Conservation (phyloP, 2,329 filamentous ascomycete species). For the Acrocalymma vagum region DNA sequence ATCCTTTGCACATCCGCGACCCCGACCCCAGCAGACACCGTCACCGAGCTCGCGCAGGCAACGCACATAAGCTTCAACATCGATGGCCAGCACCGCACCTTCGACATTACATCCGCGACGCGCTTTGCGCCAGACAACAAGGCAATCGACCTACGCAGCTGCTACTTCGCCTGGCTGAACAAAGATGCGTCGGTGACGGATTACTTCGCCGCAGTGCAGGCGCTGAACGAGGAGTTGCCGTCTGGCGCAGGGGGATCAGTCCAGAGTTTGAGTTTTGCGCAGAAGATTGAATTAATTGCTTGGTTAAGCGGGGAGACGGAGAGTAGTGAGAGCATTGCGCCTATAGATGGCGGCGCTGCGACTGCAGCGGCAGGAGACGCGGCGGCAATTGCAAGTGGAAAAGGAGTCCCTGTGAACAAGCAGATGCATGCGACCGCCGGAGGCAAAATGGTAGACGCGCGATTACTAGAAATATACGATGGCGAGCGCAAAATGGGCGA, state of each 20-base stretch:
- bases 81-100: constrained; percentile 64
- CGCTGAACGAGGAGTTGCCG: constrained; percentile 79
- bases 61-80: constrained; percentile 71
- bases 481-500: constrained; percentile 92
- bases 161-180: constrained; percentile 96
- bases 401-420: constrained; percentile 50
- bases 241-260: constrained; percentile 71
- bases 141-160: constrained; percentile 86
- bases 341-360: constrained; percentile 70
- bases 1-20: constrained; percentile 78
- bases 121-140: constrained; percentile 78
- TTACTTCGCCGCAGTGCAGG: constrained; percentile 85
- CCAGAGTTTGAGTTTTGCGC: constrained; percentile 89
- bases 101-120: constrained; percentile 77
- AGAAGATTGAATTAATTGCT: constrained; percentile 88
- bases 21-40: constrained; percentile 66
- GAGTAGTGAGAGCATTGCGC: constrained; percentile 90
- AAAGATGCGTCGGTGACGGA: constrained; percentile 89
- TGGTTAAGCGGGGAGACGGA: constrained; percentile 88
- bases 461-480: constrained; percentile 87
- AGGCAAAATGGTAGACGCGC: constrained; percentile 70
- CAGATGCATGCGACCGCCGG: constrained; percentile 45
- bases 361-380: constrained; percentile 59
- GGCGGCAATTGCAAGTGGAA: constrained; percentile 61
- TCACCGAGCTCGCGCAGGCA: constrained; percentile 66